Evolutionary conservation across 805 yeast genomes (phyloP), one percentile per base, ranked within the genome.

Genomic region (Candida railenensis): DNA sequence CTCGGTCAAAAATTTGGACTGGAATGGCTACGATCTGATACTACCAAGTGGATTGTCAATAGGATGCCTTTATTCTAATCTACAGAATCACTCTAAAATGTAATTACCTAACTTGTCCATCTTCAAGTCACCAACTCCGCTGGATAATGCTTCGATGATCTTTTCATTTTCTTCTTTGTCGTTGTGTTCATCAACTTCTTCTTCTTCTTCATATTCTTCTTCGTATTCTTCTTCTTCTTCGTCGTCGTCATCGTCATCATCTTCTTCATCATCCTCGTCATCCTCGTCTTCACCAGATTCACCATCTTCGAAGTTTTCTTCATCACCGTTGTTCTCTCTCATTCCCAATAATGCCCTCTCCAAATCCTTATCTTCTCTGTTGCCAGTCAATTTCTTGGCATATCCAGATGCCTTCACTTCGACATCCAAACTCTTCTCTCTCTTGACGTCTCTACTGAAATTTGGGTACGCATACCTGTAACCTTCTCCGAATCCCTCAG

Each of bases 341-440:
- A 84, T 83, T 2, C 76, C 69, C 34, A 77, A 76, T 43, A 90
- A 82, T 1, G 96, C 96, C 34, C 73, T 76, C 62, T 90, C 97
- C 55, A 90, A 73, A 45, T 86, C 91, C 56, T 77, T 75, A 38
- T 71, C 78, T 47, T 76, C 78, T 42, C 64, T 66, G 36, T 55
- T 54, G 3, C 64, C 62, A 5, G 64, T 57, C 45, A 53, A 53
- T 53, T 69, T 71, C 52, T 71, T 78, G 18, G 71, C 68, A 58
- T 77, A 89, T 1, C 99, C 99, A 0, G 96, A 89, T 0, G 99
- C 99, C 57, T 86, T 85, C 2, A 94, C 95, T 52, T 84, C 81
- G n/a, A 82, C 77, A 68, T 94, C 99, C 53, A 94, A 74, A 48
- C 79, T 78, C 37, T 78, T 85, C 4, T 65, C 68, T 61, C 97